phyloP scores from a whole-genome alignment of 805 yeast genomes.

The Saturnispora quitensis region DNA sequence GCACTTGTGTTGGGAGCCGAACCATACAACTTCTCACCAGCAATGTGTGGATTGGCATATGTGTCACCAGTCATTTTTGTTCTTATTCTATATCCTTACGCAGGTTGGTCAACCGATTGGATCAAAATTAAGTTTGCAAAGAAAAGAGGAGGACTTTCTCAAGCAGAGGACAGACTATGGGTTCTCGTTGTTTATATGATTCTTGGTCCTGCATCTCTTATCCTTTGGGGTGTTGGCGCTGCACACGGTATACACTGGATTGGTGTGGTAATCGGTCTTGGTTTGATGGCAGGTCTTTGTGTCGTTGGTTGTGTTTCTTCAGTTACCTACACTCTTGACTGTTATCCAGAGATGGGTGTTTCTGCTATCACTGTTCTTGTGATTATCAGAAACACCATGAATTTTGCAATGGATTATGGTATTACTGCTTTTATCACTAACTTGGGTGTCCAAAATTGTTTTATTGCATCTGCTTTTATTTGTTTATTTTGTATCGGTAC shows the following conservation, averaged over 20 bases:
- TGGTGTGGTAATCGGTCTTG: constrained; percentile 45
- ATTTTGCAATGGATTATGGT: constrained; percentile 53
- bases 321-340: constrained; percentile 46
- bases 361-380: constrained; percentile 49
- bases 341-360: constrained; percentile 44
- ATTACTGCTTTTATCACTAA: constrained; percentile 48
- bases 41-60: constrained; percentile 42
- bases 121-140: constrained; percentile 39
- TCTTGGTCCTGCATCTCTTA: constrained; percentile 44
- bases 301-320: constrained; percentile 44
- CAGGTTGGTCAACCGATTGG: constrained; percentile 45
- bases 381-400: constrained; percentile 47
- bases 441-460: constrained; percentile 46
- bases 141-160: constrained; percentile 41
- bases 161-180: constrained; percentile 53
- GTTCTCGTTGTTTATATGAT: constrained; percentile 36
- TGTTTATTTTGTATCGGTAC: constrained; percentile 39
- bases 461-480: constrained; percentile 46
- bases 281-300: constrained; percentile 45
- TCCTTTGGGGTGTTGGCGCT: constrained; percentile 61
- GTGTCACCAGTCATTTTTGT: constrained; percentile 45
- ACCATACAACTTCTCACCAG: constrained; percentile 44
- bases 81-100: constrained; percentile 33
- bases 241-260: constrained; percentile 47
- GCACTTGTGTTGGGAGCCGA: constrained; percentile 33